Percentiles rank a stretch among this genome's conserved stretches.
Conservation (phyloP, 2,329 filamentous ascomycete genomes). For the Chaetomiaceae sp. region DNA sequence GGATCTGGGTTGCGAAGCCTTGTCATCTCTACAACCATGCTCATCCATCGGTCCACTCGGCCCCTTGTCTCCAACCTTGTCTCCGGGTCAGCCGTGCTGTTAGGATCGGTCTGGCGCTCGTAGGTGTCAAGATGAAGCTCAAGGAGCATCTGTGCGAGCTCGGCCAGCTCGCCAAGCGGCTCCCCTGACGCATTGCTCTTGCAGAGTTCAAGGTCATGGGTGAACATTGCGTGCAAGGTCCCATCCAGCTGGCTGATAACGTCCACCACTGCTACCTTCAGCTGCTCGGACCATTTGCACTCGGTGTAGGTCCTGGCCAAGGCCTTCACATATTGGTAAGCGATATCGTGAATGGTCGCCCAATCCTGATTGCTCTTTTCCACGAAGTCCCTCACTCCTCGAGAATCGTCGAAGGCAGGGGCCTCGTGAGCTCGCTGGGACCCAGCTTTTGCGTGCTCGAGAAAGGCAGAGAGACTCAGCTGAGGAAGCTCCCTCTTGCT, state of each 20-base stretch:
- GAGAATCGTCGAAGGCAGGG: constrained; percentile 48
- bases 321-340: constrained; percentile 53
- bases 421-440: constrained; percentile 47
- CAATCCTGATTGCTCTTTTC: constrained; percentile 45
- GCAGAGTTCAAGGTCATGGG: constrained; percentile 34
- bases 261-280: constrained; percentile 55
- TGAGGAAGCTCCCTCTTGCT: constrained; percentile 50
- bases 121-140: constrained; percentile 60
- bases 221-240: constrained; percentile 45
- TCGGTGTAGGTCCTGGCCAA: constrained; percentile 48
- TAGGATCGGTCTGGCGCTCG: constrained; percentile 54
- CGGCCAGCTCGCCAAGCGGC: constrained; percentile 34
- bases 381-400: constrained; percentile 50
- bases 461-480: constrained; percentile 55
- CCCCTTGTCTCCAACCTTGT: constrained; percentile 47
- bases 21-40: constrained; percentile 45
- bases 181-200: constrained; percentile 4
- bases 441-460: constrained; percentile 58
- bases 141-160: constrained; percentile 54
- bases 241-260: constrained; percentile 52
- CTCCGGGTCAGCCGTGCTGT: constrained; percentile 47
- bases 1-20: constrained; percentile 33
- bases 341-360: constrained; percentile 53
- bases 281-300: constrained; percentile 54
- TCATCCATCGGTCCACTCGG: constrained; percentile 49